Percentiles rank a stretch among this genome's conserved stretches.
These are phyloP conservation scores for Fonsecaea pedrosoi DNA, from an alignment of 2,329 filamentous ascomycete genomes.

Conservation along the genomic window DNA sequence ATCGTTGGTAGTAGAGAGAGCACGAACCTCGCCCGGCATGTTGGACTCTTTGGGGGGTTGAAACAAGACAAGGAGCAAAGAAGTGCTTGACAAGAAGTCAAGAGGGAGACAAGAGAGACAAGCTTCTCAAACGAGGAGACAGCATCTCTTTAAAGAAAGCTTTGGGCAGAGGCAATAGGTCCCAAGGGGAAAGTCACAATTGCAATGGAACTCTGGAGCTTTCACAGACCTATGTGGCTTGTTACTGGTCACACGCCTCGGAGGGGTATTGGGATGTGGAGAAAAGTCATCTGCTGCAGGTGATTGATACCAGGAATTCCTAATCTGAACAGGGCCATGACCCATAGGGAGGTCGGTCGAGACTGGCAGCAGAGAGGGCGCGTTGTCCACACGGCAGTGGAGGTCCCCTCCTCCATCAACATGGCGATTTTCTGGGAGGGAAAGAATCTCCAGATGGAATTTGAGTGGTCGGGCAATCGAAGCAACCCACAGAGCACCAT, in stretches of 20 bases:
- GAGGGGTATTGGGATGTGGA: slow-evolving; percentile 12
- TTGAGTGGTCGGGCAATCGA: slow-evolving; percentile 11
- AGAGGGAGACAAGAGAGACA: slow-evolving; percentile 16
- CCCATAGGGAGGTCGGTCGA: slow-evolving; percentile 7
- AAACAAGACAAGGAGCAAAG: slow-evolving; percentile 3
- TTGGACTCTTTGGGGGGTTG: slow-evolving; percentile 7
- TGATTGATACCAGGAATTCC: slow-evolving; percentile 22
- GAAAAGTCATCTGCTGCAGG: slow-evolving; percentile 13
- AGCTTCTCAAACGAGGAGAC: not conserved
- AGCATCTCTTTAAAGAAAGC: slow-evolving; percentile 23
- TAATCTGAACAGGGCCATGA: not conserved
- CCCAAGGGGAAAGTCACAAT: slow-evolving; percentile 3
- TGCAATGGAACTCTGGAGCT: slow-evolving; percentile 14
- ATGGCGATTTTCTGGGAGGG: not conserved
- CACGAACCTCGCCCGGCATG: slow-evolving; percentile 32
- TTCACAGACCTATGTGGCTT: slow-evolving; percentile 12
- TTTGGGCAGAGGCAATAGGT: slow-evolving; percentile 10
- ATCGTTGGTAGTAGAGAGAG: slow-evolving; percentile 46
- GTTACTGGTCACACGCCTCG: slow-evolving; percentile 21
- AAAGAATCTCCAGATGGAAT: slow-evolving; percentile 10
- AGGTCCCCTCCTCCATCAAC: not conserved
- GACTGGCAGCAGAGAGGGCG: not conserved
- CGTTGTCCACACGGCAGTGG: not conserved
- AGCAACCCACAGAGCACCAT: slow-evolving; percentile 3
- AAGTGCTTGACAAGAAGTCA: slow-evolving; percentile 12